Base-by-base conservation (phyloP, 148 eudicot species). In the Fagopyrum tataricum region DNA sequence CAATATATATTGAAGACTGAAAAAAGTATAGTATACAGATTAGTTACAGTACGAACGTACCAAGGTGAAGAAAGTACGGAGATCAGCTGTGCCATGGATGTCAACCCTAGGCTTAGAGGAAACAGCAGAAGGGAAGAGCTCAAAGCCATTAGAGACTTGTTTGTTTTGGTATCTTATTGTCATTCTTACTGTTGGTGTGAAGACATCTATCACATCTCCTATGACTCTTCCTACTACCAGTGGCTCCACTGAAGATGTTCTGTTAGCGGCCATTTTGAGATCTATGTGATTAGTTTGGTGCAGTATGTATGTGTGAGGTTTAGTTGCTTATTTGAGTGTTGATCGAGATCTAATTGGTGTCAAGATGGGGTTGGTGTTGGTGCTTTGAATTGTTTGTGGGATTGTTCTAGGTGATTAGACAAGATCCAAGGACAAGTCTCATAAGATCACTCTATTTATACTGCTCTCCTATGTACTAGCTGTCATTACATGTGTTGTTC, bases 11-110 rank as follows among this genome's bases (percentile, higher is more conserved):
- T 40, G 40, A 18, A 8, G 23, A 44, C 6, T 31, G 37, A 31
- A 31, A 31, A 31, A 1, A 1, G 37, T 31, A 31, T 69, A 69
- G 42, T 69, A 41, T 14, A 48, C 17, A 69, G 3, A 48, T 37
- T 21, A 15, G 8, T 4, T 15, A 6, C 17, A 5, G 14, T 7
- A 17, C 9, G 37, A 26, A 59, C 76, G 6, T 82, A 90, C 96
- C 87, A 93, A 81, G 46, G 98, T 93, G 58, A 84, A 93, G 81
- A 93, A 91, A 47, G 87, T 83, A 70, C 91, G 85, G 86, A 93
- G 43, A 76, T 89, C 97, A 62, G 84, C 89, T 56, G 84, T 88
- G 24, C 88, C 94, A 48, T 75, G 78, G 76, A 90, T 72, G 48
- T 86, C 79, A 80, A 91, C 89, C 71, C 86, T 82, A 23, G 98